Base-by-base conservation (phyloP, 176 grass and related monocot genomes). In the Ampelocalamus luodianensis region DNA sequence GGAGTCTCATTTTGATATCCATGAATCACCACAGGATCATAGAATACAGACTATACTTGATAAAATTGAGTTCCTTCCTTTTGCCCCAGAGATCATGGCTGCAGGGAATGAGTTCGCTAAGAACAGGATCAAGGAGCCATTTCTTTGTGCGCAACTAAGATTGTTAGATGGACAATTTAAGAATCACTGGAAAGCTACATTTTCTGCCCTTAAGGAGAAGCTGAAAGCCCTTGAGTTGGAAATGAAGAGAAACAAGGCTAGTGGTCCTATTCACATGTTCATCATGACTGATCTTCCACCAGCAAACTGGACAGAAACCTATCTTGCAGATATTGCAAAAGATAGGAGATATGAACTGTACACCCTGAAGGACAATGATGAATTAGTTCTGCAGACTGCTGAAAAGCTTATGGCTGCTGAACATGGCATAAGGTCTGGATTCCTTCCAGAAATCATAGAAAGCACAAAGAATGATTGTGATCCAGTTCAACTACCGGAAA, bases 141-240 rank as follows among this genome's bases (percentile, higher is more conserved):
- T 91, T 89, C 84, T 99, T 32, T 99, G 97, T 72, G 86, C 91
- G 10, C 97, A 99, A 55, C 89, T 99, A 77, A 90, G 97, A 65
- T 80, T 99, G 62, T 89, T 99, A 91, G 97, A 96, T 74, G 97
- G 97, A 4, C 93, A 99, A 59, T 99, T 99, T 85, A 99, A 99
- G 79, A 96, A 99, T 80, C 93, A 99, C 79, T 94, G 93, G 97
- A 94, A 92, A 84, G 24, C 72, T 77, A 99, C 97, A 59, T 99
- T 99, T 90, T 92, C 88, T 79, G 88, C 91, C 58, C 84, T 99
- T 22, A 80, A 94, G 74, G 85, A 99, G 74, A 96, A 96, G 84
- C 65, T 99, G 72, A 83, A 92, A 84, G 60, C 88, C 72, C 6
- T 92, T 53, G 69, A 87, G 46, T 44, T 85, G 10, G 87, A 89